Percentiles rank a stretch among this genome's conserved stretches.
Evolutionary conservation across 139 green algal species (phyloP).

Genomic region (Dunaliella sp.): DNA sequence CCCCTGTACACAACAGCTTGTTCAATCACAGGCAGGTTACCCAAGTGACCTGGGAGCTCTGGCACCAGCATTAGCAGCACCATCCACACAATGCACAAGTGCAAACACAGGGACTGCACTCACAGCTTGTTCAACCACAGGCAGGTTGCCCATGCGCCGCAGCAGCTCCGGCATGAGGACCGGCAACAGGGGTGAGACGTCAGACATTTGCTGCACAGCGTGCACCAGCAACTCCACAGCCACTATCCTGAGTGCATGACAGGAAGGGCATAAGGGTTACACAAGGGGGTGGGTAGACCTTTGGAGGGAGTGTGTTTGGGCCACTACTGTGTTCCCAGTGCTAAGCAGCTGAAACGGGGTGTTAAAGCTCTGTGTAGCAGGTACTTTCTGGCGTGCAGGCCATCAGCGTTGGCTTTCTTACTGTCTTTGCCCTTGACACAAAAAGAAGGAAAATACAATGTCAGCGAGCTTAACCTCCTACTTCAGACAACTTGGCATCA

Average conservation of each 20-base stretch:
- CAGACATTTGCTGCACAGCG: slow-evolving; percentile 17
- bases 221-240: slow-evolving; percentile 44
- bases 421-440: too few relatives aligned
- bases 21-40: slow-evolving; percentile 58
- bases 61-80: not conserved
- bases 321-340: too few relatives aligned
- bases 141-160: slow-evolving; percentile 49
- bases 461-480: too few relatives aligned
- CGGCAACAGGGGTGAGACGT: slow-evolving; percentile 47
- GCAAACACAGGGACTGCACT: not conserved
- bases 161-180: slow-evolving; percentile 55
- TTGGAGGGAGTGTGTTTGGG: too few relatives aligned
- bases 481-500: too few relatives aligned
- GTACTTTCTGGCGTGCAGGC: too few relatives aligned
- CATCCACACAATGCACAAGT: not conserved
- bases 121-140: slow-evolving; percentile 62
- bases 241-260: slow-evolving; percentile 21
- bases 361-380: too few relatives aligned
- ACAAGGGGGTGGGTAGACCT: too few relatives aligned
- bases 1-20: slow-evolving; percentile 36
- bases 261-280: too few relatives aligned
- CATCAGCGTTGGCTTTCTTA: too few relatives aligned
- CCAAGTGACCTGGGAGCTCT: slow-evolving; percentile 35
- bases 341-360: too few relatives aligned
- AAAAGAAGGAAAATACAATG: too few relatives aligned